Base-by-base conservation (phyloP, 2,329 filamentous ascomycete species). In the Orbilia ellipsospora region DNA sequence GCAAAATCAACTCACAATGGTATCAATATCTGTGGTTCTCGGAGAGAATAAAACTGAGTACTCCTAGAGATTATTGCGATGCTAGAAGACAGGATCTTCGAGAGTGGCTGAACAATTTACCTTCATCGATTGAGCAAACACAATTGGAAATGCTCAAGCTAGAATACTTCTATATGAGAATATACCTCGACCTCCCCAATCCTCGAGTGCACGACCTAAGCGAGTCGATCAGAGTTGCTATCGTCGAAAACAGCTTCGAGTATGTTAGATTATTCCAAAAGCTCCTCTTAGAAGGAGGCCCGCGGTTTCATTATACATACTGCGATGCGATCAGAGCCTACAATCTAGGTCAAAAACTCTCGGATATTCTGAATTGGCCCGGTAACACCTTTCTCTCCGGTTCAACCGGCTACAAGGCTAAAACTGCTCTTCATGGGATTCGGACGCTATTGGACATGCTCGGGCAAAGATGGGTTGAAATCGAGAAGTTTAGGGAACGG, bases 11-110 rank as follows among this genome's bases (percentile, higher is more conserved):
- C 81, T 98, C 95, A 0, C 87, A 87, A 59, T 97, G 93, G 88
- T 98, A 98, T 79, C 93, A 96, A 80, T 88, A 90, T 20, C 87
- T 97, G 1, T 95, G 95, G 80, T 92, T 95, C 80, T 91, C 90
- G 16, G 90, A 91, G 8, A 87, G 89, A 0, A 85, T 87, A 1
- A 87, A 88, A n/a, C 86, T 92, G 70, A 84, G 88, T 16, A 89
- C 94, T 63, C 87, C 92, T 0, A 86, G 90, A 10, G 86, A 87
- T 0, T 93, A 91, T 80, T 87, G 93, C 55, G 93, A 91, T 90
- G 87, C 89, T 70, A 89, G 89, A 82, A 94, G 91, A 79, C 85
- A 89, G 55, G 87, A 91, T 45, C 93, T 92, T 90, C 89, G 87
- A 64, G 88, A 89, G 80, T 98, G 94, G 94, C 90, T 90, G 73